A percentile compares a stretch with the other conserved stretches of the same genome.
Conservation (phyloP, 2,329 filamentous ascomycete genomes). For the Didymosphaeria variabile region DNA sequence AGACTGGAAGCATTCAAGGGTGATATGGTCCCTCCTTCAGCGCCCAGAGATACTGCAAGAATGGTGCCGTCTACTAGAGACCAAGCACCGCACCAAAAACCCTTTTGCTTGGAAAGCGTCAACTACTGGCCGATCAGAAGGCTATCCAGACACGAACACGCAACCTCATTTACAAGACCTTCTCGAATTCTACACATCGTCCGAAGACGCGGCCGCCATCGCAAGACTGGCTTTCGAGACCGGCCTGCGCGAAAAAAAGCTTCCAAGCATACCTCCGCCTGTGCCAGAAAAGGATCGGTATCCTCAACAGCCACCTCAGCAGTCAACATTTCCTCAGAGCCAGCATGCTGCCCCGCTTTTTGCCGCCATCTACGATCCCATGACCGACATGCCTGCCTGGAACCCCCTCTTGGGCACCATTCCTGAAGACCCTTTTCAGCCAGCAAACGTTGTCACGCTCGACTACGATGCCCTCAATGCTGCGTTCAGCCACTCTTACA, state of each 20-base stretch:
- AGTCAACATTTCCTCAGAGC: background rate
- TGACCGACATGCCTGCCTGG: conserved; percentile 13
- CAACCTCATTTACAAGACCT: conserved; percentile 37
- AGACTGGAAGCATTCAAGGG: conserved; percentile 72
- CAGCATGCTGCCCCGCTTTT: conserved; percentile 1
- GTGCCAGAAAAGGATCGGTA: conserved; percentile 28
- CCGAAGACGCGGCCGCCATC: conserved; percentile 28
- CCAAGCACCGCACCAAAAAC: conserved; percentile 22
- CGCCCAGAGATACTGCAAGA: conserved; percentile 66
- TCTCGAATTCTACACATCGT: conserved; percentile 36
- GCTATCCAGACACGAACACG: conserved; percentile 35
- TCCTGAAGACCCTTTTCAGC: conserved; percentile 18
- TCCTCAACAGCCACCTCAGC: background rate
- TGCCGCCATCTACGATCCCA: conserved; percentile 6
- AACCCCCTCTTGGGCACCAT: conserved; percentile 20
- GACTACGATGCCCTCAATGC: conserved; percentile 10
- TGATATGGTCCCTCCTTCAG: conserved; percentile 71
- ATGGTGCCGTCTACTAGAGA: conserved; percentile 55
- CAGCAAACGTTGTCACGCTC: conserved; percentile 13
- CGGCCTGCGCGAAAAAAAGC: conserved; percentile 21
- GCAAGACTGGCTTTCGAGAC: conserved; percentile 34
- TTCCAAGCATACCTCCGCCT: conserved; percentile 24
- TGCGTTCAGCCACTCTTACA: conserved; percentile 2
- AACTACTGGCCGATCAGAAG: conserved; percentile 40
- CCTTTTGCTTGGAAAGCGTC: conserved; percentile 35